Evolutionary conservation across 768 basidiomycete genomes (phyloP).

Genomic region (Pluteus cervinus): DNA sequence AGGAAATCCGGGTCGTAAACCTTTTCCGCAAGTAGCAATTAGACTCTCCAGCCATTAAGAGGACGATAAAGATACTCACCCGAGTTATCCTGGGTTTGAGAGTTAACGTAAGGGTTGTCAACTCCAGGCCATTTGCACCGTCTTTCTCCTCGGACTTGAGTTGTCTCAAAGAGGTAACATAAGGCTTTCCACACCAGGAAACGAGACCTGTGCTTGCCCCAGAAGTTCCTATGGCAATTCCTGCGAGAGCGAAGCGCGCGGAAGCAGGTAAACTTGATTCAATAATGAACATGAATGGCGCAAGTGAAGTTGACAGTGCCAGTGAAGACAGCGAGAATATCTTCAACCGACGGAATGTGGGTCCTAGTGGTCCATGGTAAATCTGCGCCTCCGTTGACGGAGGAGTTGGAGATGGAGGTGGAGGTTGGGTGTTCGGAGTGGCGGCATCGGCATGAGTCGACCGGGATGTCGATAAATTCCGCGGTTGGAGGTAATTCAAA

Average conservation of each 20-base stretch:
- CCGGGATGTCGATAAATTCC: no score
- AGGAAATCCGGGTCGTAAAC: slow-evolving; percentile 72
- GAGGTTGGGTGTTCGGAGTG: slow-evolving; percentile 6
- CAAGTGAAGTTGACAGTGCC: slow-evolving; percentile 55
- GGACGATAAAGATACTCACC: slow-evolving; percentile 25
- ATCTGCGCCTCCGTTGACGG: slow-evolving; percentile 12
- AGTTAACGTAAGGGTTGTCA: slow-evolving; percentile 60
- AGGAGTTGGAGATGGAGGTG: slow-evolving; percentile 5
- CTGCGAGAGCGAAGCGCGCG: slow-evolving; percentile 63
- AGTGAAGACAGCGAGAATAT: slow-evolving; percentile 80
- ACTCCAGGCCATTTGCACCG: slow-evolving; percentile 51
- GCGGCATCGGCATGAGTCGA: not conserved
- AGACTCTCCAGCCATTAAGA: not conserved
- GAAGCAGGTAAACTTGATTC: slow-evolving; percentile 69
- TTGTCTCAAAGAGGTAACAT: slow-evolving; percentile 59
- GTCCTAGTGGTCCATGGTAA: slow-evolving; percentile 70
- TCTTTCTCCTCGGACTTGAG: slow-evolving; percentile 37
- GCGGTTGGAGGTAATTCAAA: no score
- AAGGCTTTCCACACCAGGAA: slow-evolving; percentile 64
- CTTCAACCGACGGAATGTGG: slow-evolving; percentile 74
- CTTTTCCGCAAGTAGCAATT: slow-evolving; percentile 16
- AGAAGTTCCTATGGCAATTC: slow-evolving; percentile 67
- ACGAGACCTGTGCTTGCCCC: slow-evolving; percentile 72
- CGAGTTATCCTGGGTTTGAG: slow-evolving; percentile 59
- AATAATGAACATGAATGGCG: slow-evolving; percentile 78